Evolutionary conservation across 129 eudicot species (phyloP).

Genomic region (Arctium minus): DNA sequence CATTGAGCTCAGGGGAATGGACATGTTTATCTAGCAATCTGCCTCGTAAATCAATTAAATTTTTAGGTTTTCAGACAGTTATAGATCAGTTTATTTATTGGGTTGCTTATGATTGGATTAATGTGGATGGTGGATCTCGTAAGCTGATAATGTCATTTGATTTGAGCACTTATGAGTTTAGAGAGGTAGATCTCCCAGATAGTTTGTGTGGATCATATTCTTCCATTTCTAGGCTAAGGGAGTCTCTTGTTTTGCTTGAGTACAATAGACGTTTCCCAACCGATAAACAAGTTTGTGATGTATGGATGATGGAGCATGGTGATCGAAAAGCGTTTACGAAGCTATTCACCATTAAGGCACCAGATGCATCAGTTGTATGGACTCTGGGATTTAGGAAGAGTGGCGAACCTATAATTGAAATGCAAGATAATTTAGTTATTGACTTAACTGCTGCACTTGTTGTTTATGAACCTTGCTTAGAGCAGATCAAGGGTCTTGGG

Average conservation of each 20-base stretch:
- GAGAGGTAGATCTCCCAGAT: neutral
- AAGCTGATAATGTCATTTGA: neutral
- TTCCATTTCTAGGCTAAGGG: neutral
- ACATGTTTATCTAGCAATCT: neutral
- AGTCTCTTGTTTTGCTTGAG: neutral
- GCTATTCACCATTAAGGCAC: too few relatives aligned
- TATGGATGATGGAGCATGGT: too few relatives aligned
- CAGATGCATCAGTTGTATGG: too few relatives aligned
- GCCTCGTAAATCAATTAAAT: constrained; percentile 1
- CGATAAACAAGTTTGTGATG: too few relatives aligned
- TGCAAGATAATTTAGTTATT: too few relatives aligned
- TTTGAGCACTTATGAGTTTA: neutral
- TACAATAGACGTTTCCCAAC: too few relatives aligned
- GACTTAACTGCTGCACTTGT: too few relatives aligned
- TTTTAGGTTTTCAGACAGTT: constrained; percentile 26
- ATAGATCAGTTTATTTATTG: constrained; percentile 36
- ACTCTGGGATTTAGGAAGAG: too few relatives aligned
- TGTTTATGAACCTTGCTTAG: too few relatives aligned
- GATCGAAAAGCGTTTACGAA: too few relatives aligned
- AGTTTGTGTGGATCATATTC: neutral
- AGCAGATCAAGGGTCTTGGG: too few relatives aligned
- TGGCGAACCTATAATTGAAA: too few relatives aligned
- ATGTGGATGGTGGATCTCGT: neutral
- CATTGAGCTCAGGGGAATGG: constrained; percentile 29
- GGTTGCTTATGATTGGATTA: constrained; percentile 21